phyloP scores from a whole-genome alignment of 345 rosid genomes.

The Eucalyptus virginea region DNA sequence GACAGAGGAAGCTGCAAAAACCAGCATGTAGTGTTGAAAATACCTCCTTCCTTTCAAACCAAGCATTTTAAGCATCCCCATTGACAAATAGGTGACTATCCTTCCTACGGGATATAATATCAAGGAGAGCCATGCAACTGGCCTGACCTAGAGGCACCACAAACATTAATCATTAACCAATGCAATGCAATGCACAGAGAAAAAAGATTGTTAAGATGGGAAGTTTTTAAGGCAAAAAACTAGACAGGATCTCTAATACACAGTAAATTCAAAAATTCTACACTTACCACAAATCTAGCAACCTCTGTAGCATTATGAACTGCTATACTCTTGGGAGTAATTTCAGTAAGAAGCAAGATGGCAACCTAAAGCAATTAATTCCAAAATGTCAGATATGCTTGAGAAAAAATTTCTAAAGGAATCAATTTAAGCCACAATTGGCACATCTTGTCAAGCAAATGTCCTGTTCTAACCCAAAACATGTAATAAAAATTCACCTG shows the following conservation, averaged over 20 bases:
- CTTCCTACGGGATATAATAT: slow-evolving; percentile 93
- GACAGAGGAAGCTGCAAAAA: neutral
- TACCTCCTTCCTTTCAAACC: slow-evolving; percentile 97
- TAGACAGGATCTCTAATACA: neutral
- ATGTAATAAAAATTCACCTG: neutral
- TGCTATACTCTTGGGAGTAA: slow-evolving; percentile 97
- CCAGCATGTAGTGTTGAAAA: neutral
- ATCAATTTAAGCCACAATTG: neutral
- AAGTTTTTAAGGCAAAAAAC: neutral
- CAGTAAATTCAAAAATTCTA: neutral
- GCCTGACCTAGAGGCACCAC: slow-evolving; percentile 80
- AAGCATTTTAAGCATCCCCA: slow-evolving; percentile 95
- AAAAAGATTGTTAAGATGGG: neutral
- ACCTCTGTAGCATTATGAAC: slow-evolving; percentile 95
- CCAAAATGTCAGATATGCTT: neutral
- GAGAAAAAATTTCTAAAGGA: neutral
- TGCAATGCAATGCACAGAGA: neutral
- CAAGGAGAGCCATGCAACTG: slow-evolving; percentile 99
- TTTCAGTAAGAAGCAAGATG: slow-evolving; percentile 86
- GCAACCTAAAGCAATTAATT: slow-evolving; percentile 47
- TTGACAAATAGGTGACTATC: slow-evolving; percentile 80
- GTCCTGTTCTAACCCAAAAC: neutral
- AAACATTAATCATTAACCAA: slow-evolving; percentile 17
- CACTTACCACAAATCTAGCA: slow-evolving; percentile 89
- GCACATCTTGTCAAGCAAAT: neutral